These are phyloP conservation scores for Tricholomella constricta DNA, from an alignment of 768 basidiomycete species.

Conservation along the genomic window DNA sequence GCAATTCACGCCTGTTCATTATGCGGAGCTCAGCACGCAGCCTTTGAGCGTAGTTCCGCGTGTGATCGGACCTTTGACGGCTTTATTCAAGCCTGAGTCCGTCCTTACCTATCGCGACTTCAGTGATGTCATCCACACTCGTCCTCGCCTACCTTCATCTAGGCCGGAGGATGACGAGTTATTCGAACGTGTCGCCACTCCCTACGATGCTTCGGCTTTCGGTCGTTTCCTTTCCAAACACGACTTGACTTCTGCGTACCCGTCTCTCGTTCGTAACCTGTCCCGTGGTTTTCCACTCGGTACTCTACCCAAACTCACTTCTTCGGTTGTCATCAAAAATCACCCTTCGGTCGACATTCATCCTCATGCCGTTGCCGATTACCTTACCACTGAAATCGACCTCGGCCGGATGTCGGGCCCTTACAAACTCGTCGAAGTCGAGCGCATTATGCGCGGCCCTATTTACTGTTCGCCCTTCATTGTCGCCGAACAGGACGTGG, in stretches of 20 bases:
- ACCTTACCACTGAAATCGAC: neutral
- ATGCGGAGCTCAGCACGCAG: conserved; percentile 19
- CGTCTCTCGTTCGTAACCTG: conserved; percentile 21
- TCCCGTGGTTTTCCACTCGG: conserved; percentile 26
- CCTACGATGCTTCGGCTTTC: conserved; percentile 21
- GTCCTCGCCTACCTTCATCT: neutral
- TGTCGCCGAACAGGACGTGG: conserved; percentile 4
- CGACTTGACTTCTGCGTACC: conserved; percentile 7
- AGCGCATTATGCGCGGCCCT: conserved; percentile 24
- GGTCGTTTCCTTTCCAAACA: neutral
- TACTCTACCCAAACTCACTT: conserved; percentile 13
- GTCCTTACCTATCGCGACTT: neutral
- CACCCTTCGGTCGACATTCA: neutral
- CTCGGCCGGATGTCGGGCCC: neutral
- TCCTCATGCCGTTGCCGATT: neutral
- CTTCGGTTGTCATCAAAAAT: neutral
- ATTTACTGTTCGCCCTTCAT: conserved; percentile 27
- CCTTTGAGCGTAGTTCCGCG: conserved; percentile 6
- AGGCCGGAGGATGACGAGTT: neutral
- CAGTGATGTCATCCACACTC: neutral
- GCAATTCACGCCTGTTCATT: conserved; percentile 20
- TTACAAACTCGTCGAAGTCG: conserved; percentile 13
- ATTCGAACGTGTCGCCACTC: conserved; percentile 8
- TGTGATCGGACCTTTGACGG: conserved; percentile 10
- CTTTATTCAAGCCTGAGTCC: conserved; percentile 3